Evolutionary conservation across 2,329 filamentous ascomycete species (phyloP).

Genomic region (Phyllosticta ampelicida): DNA sequence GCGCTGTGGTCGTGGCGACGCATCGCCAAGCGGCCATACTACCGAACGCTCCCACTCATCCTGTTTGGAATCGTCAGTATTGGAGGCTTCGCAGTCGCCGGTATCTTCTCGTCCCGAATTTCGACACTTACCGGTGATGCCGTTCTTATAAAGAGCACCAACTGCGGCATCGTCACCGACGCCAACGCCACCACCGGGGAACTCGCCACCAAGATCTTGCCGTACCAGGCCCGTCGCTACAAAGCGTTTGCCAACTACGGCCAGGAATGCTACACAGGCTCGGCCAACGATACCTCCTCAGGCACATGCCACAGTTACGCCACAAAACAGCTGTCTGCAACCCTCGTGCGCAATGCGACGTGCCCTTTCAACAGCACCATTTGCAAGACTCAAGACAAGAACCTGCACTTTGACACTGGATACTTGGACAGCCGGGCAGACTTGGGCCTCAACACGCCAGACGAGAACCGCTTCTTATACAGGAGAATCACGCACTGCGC

Average conservation of each 20-base stretch:
- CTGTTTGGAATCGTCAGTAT: neutral
- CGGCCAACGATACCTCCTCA: neutral
- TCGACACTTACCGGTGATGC: neutral
- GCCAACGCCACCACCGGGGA: neutral
- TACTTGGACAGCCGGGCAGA: slow-evolving; percentile 15
- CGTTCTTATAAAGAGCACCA: neutral
- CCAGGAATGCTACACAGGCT: slow-evolving; percentile 1
- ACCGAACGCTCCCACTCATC: neutral
- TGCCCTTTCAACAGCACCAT: slow-evolving; percentile 13
- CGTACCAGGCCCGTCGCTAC: neutral
- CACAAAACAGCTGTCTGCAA: slow-evolving; percentile 4
- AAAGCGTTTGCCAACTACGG: neutral
- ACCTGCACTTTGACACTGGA: slow-evolving; percentile 15
- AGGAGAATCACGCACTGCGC: slow-evolving; percentile 11
- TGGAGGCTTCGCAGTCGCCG: slow-evolving; percentile 3
- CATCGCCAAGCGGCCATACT: neutral
- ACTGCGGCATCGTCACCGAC: neutral
- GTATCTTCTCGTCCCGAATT: slow-evolving; percentile 11
- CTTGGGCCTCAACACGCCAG: slow-evolving; percentile 16
- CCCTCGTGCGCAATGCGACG: slow-evolving; percentile 1
- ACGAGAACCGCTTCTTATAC: slow-evolving; percentile 9
- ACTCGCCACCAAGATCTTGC: neutral
- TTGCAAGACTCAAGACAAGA: slow-evolving; percentile 9
- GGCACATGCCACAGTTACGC: slow-evolving; percentile 8
- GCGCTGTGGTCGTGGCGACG: neutral